Evolutionary conservation across 2,329 filamentous ascomycete genomes (phyloP).

Genomic region (Stemphylium lycopersici): DNA sequence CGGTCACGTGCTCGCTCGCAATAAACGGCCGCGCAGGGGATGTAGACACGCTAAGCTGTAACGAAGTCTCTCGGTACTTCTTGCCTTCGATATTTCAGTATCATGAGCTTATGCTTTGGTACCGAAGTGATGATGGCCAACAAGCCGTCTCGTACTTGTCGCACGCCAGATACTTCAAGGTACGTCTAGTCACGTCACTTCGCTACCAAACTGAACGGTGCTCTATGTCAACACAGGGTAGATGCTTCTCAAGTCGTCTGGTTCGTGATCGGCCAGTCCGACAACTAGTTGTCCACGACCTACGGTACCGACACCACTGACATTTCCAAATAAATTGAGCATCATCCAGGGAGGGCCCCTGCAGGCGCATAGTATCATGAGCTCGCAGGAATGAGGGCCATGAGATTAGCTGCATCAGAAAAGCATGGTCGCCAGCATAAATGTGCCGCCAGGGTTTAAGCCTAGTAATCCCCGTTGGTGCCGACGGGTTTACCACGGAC

Average conservation of each 20-base stretch:
- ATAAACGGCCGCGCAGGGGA: background rate
- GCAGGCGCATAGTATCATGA: background rate
- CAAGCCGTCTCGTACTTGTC: background rate
- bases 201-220: too few species aligned
- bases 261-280: too few species aligned
- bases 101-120: background rate
- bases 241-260: too few species aligned
- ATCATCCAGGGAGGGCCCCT: background rate
- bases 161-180: background rate
- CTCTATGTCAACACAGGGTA: too few species aligned
- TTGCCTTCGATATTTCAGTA: background rate
- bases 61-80: background rate
- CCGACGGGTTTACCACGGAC: background rate
- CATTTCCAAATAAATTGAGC: background rate
- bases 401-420: background rate
- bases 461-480: background rate
- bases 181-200: background rate
- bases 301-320: background rate
- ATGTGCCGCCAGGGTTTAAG: background rate
- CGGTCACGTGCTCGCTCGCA: background rate
- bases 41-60: background rate
- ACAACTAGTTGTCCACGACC: too few species aligned
- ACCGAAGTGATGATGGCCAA: background rate
- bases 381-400: too few species aligned
- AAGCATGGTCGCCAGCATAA: background rate